phyloP scores from a whole-genome alignment of 768 basidiomycete genomes.

The Phanerochaete carnosa region DNA sequence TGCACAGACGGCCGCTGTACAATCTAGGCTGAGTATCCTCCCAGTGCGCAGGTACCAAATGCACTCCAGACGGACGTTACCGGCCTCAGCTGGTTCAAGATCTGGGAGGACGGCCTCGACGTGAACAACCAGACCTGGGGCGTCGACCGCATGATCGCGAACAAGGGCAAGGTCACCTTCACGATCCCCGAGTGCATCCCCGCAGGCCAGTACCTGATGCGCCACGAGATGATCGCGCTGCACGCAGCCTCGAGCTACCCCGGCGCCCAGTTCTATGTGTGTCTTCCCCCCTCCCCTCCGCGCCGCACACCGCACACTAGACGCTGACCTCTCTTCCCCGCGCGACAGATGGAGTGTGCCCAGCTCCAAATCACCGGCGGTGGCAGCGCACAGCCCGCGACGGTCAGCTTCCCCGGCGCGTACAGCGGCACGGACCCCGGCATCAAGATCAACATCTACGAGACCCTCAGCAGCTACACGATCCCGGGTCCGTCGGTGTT shows the following conservation, averaged over 20 bases:
- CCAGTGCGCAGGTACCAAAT: constrained; percentile 40
- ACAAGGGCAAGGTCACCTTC: constrained; percentile 50
- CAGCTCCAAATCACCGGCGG: constrained; percentile 35
- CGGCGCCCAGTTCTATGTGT: constrained; percentile 53
- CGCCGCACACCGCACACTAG: not conserved
- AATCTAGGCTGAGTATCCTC: no score
- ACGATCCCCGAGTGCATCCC: constrained; percentile 43
- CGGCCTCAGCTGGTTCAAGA: constrained; percentile 51
- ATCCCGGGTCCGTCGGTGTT: constrained; percentile 29
- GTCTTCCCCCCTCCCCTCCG: not conserved
- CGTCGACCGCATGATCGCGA: constrained; percentile 42
- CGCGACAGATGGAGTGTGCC: constrained; percentile 32
- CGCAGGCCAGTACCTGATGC: constrained; percentile 45
- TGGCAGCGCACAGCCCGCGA: constrained; percentile 27
- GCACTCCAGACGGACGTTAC: constrained; percentile 46
- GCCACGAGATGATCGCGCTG: constrained; percentile 49
- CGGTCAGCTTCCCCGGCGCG: constrained; percentile 35
- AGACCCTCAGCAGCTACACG: constrained; percentile 25
- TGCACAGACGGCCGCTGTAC: no score
- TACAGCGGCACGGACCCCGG: constrained; percentile 36
- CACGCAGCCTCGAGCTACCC: constrained; percentile 44
- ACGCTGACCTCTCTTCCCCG: not conserved
- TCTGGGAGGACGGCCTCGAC: constrained; percentile 42
- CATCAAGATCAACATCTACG: constrained; percentile 32
- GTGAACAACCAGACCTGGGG: constrained; percentile 36